Base-by-base conservation (phyloP, 2,329 filamentous ascomycete species). In the Fusarium sp. region DNA sequence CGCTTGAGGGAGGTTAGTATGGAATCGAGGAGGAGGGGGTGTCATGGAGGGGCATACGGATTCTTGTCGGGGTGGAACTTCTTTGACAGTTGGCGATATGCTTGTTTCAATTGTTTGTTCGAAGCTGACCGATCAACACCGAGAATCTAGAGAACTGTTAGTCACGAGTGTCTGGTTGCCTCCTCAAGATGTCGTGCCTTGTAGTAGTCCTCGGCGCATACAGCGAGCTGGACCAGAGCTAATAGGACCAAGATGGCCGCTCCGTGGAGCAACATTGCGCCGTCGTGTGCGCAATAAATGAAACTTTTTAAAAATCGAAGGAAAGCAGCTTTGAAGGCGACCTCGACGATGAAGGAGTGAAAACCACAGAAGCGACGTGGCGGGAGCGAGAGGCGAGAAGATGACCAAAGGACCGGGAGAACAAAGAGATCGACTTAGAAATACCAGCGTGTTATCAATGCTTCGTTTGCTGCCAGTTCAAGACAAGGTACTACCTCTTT, bases 61-160 rank as follows among this genome's bases (percentile, higher is more conserved):
- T 98, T 98, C 89, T 99, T 99, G 84, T 99, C 96, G 5, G 96
- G 96, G 81, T 99, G 96, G 83, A 90, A 98, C 82, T 97, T 97
- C 84, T 98, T 98, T 86, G 94, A 97, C 13, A 99, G 88, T 69
- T 91, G 92, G 69, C 95, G 91, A 84, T 99, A 99, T 24, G 96
- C 95, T 54, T 93, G 93, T 84, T 99, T 99, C 81, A 99, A 93
- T 79, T 98, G 93, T 79, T 92, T 92, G 63, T 98, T 95, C 56
- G 90, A 92, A 18, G 96, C 96, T 69, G 92, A 87, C 79, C 91
- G 94, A 79, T 92, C 89, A 73, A 99, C 85, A 64, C 93, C 94
- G 29, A 99, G 90, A 67, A 98, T 85, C 91, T 97, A 60, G 27
- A 16, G 0, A 6, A 16, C 10, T 27, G 24, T 76, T 37, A 74